Evolutionary conservation across 768 basidiomycete genomes (phyloP).

Genomic region (Mycena capillaripes): DNA sequence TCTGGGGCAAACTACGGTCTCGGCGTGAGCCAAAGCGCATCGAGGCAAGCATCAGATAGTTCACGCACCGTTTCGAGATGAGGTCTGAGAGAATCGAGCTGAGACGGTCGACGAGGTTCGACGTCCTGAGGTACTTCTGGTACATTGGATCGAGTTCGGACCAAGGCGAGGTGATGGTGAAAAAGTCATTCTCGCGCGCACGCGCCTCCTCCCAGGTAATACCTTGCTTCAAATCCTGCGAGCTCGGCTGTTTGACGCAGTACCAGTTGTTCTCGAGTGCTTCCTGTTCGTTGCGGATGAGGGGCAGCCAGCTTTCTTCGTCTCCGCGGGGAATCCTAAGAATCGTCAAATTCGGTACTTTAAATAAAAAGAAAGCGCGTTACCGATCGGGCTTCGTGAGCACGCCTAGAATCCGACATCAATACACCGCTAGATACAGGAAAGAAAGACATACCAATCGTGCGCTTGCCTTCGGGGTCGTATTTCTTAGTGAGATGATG

Average conservation of each 20-base stretch:
- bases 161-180: slow-evolving; percentile 67
- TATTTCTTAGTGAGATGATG: slow-evolving; percentile 71
- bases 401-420: slow-evolving; percentile 60
- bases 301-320: slow-evolving; percentile 67
- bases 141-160: slow-evolving; percentile 63
- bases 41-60: neutral
- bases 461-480: slow-evolving; percentile 75
- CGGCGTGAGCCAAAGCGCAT: neutral
- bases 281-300: slow-evolving; percentile 68
- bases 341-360: neutral
- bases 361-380: too few species aligned
- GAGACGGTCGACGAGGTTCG: slow-evolving; percentile 67
- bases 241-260: slow-evolving; percentile 69
- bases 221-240: slow-evolving; percentile 62
- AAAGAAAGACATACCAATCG: slow-evolving; percentile 66
- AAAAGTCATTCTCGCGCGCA: slow-evolving; percentile 67
- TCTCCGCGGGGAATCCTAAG: slow-evolving; percentile 63
- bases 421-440: neutral
- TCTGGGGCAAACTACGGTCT: slow-evolving; percentile 68
- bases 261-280: slow-evolving; percentile 70
- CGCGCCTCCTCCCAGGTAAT: slow-evolving; percentile 76
- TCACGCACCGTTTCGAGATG: slow-evolving; percentile 69
- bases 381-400: slow-evolving; percentile 79
- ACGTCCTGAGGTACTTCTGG: slow-evolving; percentile 68
- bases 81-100: slow-evolving; percentile 74